These are phyloP conservation scores for Leptodontidium sp. DNA, from an alignment of 2,329 filamentous ascomycete species.

Conservation along the genomic window DNA sequence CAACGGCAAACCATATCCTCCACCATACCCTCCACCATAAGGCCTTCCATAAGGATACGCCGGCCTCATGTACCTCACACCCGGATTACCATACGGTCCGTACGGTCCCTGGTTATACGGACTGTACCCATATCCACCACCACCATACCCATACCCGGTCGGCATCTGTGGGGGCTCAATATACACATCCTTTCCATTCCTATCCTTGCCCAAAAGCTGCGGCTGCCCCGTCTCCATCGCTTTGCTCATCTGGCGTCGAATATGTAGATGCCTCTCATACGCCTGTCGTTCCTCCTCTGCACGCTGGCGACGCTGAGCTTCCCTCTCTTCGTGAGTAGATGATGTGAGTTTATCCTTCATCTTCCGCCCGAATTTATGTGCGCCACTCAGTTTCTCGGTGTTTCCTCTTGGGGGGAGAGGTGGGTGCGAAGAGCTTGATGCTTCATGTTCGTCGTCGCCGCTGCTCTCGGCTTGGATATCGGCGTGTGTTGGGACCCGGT, in stretches of 20 bases:
- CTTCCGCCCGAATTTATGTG: conserved; percentile 59
- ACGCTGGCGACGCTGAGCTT: conserved; percentile 53
- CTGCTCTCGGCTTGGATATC: conserved; percentile 56
- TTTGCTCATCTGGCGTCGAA: conserved; percentile 58
- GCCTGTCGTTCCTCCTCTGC: conserved; percentile 58
- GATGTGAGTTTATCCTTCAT: conserved; percentile 67
- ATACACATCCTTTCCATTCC: conserved; percentile 62
- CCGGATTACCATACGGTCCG: conserved; percentile 55
- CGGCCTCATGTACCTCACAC: conserved; percentile 59
- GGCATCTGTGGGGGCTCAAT: conserved; percentile 60
- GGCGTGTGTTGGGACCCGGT: conserved; percentile 46
- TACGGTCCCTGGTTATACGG: conserved; percentile 56
- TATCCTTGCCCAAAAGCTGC: conserved; percentile 62
- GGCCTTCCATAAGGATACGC: conserved; percentile 55
- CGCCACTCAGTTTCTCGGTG: conserved; percentile 40
- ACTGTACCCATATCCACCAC: conserved; percentile 52
- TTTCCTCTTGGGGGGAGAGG: conserved; percentile 33
- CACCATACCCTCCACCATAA: conserved; percentile 54
- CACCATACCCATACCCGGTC: conserved; percentile 43
- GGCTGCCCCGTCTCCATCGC: conserved; percentile 63
- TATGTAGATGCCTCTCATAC: conserved; percentile 60
- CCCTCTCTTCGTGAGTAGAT: conserved; percentile 63
- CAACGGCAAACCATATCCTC: conserved; percentile 55
- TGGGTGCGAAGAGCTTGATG: conserved; percentile 14
- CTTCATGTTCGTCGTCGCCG: conserved; percentile 52